Conservation (phyloP, 495 filamentous ascomycete species). For the Penicillium maclennaniae region DNA sequence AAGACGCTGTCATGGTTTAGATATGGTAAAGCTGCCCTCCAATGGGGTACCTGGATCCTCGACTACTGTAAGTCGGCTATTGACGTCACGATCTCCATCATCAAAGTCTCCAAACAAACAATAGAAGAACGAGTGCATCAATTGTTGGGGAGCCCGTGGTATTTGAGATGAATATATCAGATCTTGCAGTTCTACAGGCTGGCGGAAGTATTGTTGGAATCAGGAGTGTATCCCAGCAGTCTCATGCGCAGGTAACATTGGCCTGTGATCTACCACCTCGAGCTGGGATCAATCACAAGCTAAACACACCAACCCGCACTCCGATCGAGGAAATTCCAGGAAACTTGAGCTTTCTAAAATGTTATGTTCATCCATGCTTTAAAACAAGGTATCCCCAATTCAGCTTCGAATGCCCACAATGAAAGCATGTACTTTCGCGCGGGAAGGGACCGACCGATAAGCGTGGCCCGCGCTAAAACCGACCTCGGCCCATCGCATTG, state of each 20-base stretch:
- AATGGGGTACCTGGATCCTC: neutral
- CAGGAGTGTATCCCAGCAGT: no score
- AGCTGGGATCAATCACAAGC: neutral
- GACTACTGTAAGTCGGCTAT: neutral
- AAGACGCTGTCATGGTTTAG: neutral
- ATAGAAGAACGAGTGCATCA: neutral
- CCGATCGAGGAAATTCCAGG: neutral
- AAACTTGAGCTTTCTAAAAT: neutral
- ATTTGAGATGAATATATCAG: no score
- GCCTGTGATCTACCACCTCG: neutral
- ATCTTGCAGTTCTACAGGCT: no score
- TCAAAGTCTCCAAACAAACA: neutral
- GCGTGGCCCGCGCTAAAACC: neutral
- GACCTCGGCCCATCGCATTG: conserved; percentile 20
- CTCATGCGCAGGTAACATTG: neutral
- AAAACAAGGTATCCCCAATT: neutral
- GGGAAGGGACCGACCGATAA: conserved; percentile 6
- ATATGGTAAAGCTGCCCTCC: neutral
- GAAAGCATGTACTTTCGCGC: neutral
- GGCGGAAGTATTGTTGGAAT: no score
- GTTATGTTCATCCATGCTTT: neutral
- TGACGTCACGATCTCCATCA: neutral
- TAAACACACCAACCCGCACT: neutral
- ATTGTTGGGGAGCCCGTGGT: neutral
- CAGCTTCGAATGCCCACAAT: neutral